These are phyloP conservation scores for Mucor mucedo DNA, from an alignment of 371 early-diverging fungal genomes.

Conservation along the genomic window DNA sequence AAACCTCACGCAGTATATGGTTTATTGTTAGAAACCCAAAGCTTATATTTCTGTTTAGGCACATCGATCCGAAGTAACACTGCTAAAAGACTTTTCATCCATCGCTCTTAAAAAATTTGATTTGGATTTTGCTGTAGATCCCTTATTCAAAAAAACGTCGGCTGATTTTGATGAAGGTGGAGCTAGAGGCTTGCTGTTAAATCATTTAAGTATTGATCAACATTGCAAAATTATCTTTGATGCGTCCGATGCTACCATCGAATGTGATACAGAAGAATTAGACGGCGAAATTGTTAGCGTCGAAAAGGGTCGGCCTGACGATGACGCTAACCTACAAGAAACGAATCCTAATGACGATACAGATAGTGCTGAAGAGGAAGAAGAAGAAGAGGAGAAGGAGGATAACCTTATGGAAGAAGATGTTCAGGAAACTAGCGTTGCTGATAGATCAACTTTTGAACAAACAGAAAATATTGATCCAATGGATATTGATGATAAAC, in stretches of 20 bases:
- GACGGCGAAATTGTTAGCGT: conserved; percentile 34
- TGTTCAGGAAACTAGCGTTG: not conserved
- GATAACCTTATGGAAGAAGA: conserved; percentile 2
- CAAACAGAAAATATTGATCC: not conserved
- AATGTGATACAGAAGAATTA: conserved; percentile 33
- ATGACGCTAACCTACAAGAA: conserved; percentile 11
- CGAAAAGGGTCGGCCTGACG: not conserved
- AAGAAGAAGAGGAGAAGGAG: conserved; percentile 9
- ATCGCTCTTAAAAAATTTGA: conserved; percentile 90
- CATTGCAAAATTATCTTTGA: conserved; percentile 95
- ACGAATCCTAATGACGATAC: not conserved
- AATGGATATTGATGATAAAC: conserved; percentile 10
- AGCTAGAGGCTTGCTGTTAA: conserved; percentile 89
- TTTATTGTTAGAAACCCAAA: not conserved
- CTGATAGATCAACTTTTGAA: not conserved
- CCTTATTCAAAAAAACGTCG: conserved; percentile 96
- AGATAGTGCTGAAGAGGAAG: conserved; percentile 1
- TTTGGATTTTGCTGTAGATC: conserved; percentile 92
- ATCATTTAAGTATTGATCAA: conserved; percentile 79
- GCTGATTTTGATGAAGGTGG: conserved; percentile 99
- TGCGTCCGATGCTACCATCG: conserved; percentile 78
- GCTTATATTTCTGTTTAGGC: conserved; percentile 20
- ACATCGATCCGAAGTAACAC: conserved; percentile 65
- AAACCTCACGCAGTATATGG: not conserved
- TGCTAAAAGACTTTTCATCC: conserved; percentile 79